A percentile compares a stretch with the other conserved stretches of the same genome.
phyloP scores from a whole-genome alignment of 768 basidiomycete genomes.

The Rhodotorula toruloides region DNA sequence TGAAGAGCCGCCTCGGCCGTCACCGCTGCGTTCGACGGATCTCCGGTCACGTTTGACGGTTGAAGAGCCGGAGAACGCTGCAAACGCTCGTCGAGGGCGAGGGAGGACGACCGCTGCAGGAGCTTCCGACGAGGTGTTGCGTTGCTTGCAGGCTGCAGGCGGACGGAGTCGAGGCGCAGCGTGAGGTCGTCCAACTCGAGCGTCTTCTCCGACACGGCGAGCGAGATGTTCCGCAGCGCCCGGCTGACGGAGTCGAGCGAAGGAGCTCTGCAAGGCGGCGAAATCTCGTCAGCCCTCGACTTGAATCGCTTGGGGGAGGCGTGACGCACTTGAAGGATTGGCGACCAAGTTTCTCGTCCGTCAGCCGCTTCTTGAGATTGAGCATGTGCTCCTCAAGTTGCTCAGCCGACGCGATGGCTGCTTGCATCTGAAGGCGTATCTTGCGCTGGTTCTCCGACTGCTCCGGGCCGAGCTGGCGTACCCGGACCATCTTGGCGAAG shows the following conservation, averaged over 20 bases:
- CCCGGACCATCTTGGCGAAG: slow-evolving; percentile 67
- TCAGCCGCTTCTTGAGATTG: slow-evolving; percentile 63
- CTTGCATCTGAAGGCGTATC: slow-evolving; percentile 62
- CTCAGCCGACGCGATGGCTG: slow-evolving; percentile 50
- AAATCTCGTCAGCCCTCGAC: slow-evolving; percentile 4
- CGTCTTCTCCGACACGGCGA: slow-evolving; percentile 43
- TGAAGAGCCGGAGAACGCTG: too few species aligned
- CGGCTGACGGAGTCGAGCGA: slow-evolving; percentile 78
- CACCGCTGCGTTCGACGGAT: background rate
- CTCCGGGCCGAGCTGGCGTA: slow-evolving; percentile 78
- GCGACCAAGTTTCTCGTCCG: slow-evolving; percentile 49
- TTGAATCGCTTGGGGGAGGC: background rate
- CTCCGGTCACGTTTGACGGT: too few species aligned
- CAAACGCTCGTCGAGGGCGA: slow-evolving; percentile 21
- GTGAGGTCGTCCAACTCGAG: slow-evolving; percentile 47
- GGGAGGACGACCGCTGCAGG: slow-evolving; percentile 5
- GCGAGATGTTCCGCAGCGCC: slow-evolving; percentile 76
- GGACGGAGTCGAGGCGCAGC: slow-evolving; percentile 41
- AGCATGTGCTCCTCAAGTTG: slow-evolving; percentile 73
- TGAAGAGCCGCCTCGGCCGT: slow-evolving; percentile 74
- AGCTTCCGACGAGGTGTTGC: background rate
- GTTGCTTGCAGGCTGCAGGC: slow-evolving; percentile 5
- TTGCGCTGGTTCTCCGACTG: slow-evolving; percentile 75
- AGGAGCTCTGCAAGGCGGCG: slow-evolving; percentile 57
- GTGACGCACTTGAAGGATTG: slow-evolving; percentile 30